A percentile compares a stretch with the other conserved stretches of the same genome.
These are phyloP conservation scores for Rubia peregrina DNA, from an alignment of 305 asterid genomes.

Conservation along the genomic window DNA sequence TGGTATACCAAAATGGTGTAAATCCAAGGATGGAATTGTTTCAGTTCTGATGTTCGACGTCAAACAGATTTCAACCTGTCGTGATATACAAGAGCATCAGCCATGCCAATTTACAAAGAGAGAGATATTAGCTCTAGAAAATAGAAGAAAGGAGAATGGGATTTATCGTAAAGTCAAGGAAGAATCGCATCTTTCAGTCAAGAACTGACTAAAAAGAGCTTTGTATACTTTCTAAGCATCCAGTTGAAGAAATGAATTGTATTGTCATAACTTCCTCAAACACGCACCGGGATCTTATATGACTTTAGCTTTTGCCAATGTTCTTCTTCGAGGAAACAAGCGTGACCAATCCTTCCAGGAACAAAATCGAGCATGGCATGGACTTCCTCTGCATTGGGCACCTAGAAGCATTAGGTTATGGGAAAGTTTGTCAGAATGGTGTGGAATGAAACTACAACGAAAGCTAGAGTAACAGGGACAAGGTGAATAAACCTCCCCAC, in stretches of 20 bases:
- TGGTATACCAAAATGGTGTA: slow-evolving; percentile 84
- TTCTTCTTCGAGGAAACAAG: slow-evolving; percentile 75
- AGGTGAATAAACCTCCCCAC: slow-evolving; percentile 82
- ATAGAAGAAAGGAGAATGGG: neutral
- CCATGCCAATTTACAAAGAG: neutral
- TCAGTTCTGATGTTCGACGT: slow-evolving; percentile 81
- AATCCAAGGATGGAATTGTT: slow-evolving; percentile 68
- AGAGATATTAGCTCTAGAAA: neutral
- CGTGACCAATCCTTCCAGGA: slow-evolving; percentile 89
- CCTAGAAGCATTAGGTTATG: slow-evolving; percentile 69
- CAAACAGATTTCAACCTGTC: slow-evolving; percentile 92
- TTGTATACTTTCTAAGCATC: neutral
- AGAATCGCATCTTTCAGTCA: neutral
- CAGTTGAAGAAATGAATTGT: no score
- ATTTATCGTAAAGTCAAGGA: no score
- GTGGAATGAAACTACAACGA: slow-evolving; percentile 4
- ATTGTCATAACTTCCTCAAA: no score
- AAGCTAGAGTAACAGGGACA: slow-evolving; percentile 17
- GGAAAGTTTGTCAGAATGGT: slow-evolving; percentile 26
- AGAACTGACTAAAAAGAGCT: neutral
- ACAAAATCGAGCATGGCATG: slow-evolving; percentile 71
- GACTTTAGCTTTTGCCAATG: slow-evolving; percentile 54
- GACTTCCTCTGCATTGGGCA: slow-evolving; percentile 72
- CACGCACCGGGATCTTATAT: slow-evolving; percentile 50
- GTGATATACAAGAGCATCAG: neutral